Evolutionary conservation across 441 rosid species (phyloP).

Genomic region (Codiaeum variegatum): DNA sequence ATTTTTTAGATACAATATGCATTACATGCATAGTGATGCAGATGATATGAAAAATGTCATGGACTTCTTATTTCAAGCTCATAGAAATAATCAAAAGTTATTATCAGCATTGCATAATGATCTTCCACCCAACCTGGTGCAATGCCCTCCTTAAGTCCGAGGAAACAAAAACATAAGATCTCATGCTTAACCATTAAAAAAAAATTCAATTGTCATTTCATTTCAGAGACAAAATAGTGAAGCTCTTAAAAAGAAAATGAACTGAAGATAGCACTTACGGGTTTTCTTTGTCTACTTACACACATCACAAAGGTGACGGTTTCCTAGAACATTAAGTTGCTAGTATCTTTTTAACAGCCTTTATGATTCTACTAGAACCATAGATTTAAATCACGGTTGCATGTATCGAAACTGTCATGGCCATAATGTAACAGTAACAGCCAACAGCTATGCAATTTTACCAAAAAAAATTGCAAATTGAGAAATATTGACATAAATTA

Average conservation of each 20-base stretch:
- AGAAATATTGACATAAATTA: too few species aligned
- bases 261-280: neutral
- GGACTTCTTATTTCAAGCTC: neutral
- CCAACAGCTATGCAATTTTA: too few species aligned
- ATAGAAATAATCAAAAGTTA: neutral
- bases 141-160: neutral
- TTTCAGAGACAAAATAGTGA: neutral
- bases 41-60: conserved; percentile 3
- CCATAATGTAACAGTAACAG: too few species aligned
- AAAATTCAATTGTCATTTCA: neutral
- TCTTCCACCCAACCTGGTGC: neutral
- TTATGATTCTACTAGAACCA: too few species aligned
- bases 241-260: neutral
- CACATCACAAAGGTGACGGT: neutral
- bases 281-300: neutral
- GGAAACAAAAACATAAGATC: neutral
- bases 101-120: neutral
- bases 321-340: neutral
- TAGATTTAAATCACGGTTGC: too few species aligned
- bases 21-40: neutral
- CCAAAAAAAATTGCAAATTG: too few species aligned
- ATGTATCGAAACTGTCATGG: too few species aligned
- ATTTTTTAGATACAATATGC: neutral
- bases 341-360: neutral
- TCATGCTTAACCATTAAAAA: neutral